Evolutionary conservation across 768 basidiomycete species (phyloP), one percentile per base, ranked within the genome.

Genomic region (Candolleomyces aberdarensis): DNA sequence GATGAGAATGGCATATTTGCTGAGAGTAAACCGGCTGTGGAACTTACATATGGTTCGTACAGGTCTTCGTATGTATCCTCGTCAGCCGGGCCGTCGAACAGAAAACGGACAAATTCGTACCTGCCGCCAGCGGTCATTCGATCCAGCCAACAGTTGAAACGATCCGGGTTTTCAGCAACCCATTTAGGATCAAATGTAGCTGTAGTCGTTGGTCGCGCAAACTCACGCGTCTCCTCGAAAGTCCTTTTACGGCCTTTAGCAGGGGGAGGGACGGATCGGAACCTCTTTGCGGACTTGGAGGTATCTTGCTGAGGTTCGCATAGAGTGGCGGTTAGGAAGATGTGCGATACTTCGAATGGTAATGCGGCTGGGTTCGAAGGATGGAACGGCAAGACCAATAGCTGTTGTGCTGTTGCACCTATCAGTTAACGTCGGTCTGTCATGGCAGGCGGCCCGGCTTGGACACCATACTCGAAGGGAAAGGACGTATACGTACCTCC

Each of bases 401-500:
- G 67, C 63, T 81, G 78, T 54, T 81, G 80, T 2, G 76, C 71
- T 49, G 82, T 65, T 8, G 75, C 70, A 47, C 80, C 80, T 82
- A 15, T 36, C 22, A 5, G 13, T 55, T 14, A 46, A 46, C 6
- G 36, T 36, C 44, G 26, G 44, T 11, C 9, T 17, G 52, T 17
- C 2, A 13, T 26, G 8, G 32, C 48, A 22, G 29, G 20, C 17
- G 26, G 26, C 3, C 26, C 26, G 26, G 26, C 26, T 26, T 26
- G 26, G 26, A 26, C 26, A 26, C 1, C 26, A 26, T 26, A 26
- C 26, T 26, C 26, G 3, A 3, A 26, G 26, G 40, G 32, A 31
- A 6, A 22, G n/a, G n/a, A n/a, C n/a, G n/a, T n/a, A 15, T 62
- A 8, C 72, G 57, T 63, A 81, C 81, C 82, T 57, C 82, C 82